Evolutionary conservation across 768 basidiomycete species (phyloP).

Genomic region (Xerocomellus dryophilus): DNA sequence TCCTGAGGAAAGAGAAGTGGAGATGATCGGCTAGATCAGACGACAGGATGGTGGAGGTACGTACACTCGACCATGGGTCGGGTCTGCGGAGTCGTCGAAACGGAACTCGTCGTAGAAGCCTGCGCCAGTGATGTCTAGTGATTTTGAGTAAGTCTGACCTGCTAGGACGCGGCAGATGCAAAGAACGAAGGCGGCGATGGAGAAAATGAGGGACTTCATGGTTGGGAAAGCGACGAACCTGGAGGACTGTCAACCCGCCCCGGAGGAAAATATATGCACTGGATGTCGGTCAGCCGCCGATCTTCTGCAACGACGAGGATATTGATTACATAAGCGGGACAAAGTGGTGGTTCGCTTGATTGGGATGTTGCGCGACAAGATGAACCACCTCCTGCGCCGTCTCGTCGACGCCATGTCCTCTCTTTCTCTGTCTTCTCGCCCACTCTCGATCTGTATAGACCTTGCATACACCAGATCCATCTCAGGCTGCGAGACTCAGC

Average conservation of each 20-base stretch:
- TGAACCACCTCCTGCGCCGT: constrained; percentile 59
- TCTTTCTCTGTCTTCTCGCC: constrained; percentile 39
- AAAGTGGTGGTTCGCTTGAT: not conserved
- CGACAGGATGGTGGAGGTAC: constrained; percentile 10
- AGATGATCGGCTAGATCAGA: not conserved
- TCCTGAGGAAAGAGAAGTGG: constrained; percentile 7
- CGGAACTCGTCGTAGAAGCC: constrained; percentile 50
- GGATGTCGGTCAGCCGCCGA: constrained; percentile 6
- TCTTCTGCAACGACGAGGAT: not conserved
- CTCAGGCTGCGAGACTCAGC: not conserved
- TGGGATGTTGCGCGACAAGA: not conserved
- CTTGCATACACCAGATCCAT: not conserved
- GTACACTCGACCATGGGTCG: constrained; percentile 67
- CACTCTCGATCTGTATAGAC: not conserved
- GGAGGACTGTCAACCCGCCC: not conserved
- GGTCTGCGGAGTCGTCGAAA: constrained; percentile 51
- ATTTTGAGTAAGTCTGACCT: constrained; percentile 7
- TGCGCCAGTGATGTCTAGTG: constrained; percentile 45
- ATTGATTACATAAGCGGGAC: constrained; percentile 9
- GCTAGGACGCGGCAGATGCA: not conserved
- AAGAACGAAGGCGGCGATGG: not conserved
- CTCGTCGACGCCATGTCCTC: constrained; percentile 67
- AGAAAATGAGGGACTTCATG: constrained; percentile 7
- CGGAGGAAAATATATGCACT: not conserved
- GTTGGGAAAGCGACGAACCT: constrained; percentile 7